Evolutionary conservation across 805 yeast species (phyloP), one percentile per base, ranked within the genome.

Genomic region (Cyberlindnera subsufficiens): DNA sequence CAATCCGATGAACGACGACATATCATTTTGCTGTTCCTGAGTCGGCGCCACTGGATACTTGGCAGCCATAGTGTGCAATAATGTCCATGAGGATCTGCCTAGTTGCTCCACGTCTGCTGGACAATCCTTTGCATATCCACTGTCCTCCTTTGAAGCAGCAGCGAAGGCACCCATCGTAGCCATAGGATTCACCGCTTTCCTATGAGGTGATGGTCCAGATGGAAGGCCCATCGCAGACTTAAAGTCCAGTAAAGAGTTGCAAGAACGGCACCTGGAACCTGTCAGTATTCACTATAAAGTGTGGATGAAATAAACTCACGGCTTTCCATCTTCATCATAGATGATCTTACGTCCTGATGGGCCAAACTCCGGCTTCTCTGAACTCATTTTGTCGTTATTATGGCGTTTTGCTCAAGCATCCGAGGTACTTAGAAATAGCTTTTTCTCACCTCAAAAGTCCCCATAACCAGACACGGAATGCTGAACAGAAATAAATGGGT

Each of bases 81-180:
- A 74, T 1, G 96, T 87, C 99, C 99, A 93, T 3, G 96, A 80
- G 0, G 96, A 79, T 38, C 80, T 70, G 1, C 99, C 99, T 5
- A 93, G 63, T 46, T 72, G 70, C 41, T 73, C 82, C 3, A 85
- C 91, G 64, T 90, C 97, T 0, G 98, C 90, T 1, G 99, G 99
- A 49, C 84, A 80, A 25, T 76, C 82, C 41, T 71, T 67, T 3
- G 63, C 47, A 47, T 72, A 68, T 1, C 46, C 45, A 0, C 64
- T 50, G 5, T 43, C 31, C 3, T 32, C 37, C 18, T 42, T 18
- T 1, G 44, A 31, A 30, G 55, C 46, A 8, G 50, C 42, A 25
- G 41, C 43, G 17, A 40, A 31, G 3, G 39, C 49, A 11, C 41
- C 48, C 18, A 35, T 19, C 11, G 38, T 36, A 8, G 45, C 22